Evolutionary conservation across 345 rosid species (phyloP).

Genomic region (Bruguiera gymnorhiza): DNA sequence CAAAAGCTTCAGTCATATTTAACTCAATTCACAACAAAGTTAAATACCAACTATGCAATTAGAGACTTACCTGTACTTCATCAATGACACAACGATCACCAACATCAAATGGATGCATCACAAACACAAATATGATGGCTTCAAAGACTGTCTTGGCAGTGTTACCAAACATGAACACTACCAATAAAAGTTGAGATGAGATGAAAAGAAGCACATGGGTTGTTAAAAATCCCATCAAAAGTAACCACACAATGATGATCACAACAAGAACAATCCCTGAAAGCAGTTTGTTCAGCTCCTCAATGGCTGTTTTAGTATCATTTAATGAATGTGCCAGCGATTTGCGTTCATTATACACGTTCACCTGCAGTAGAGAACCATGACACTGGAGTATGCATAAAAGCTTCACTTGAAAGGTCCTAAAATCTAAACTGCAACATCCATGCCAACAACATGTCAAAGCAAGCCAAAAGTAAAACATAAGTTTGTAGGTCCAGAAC

Average conservation of each 20-base stretch:
- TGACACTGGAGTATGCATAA: background rate
- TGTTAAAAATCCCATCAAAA: conserved; percentile 54
- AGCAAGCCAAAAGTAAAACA: too few species aligned
- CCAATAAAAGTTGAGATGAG: conserved; percentile 57
- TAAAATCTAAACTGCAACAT: background rate
- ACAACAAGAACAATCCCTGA: conserved; percentile 38
- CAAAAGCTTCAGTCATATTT: conserved; percentile 7
- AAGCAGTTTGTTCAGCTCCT: conserved; percentile 57
- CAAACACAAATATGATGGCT: conserved; percentile 73
- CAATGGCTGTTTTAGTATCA: conserved; percentile 66
- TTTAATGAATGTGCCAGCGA: conserved; percentile 56
- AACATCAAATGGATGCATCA: conserved; percentile 78
- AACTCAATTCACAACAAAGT: background rate
- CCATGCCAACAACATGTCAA: too few species aligned
- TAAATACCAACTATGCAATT: background rate
- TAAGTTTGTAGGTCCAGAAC: too few species aligned
- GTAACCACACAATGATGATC: conserved; percentile 42
- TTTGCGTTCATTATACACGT: conserved; percentile 56
- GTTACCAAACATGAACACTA: conserved; percentile 56
- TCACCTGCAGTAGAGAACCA: conserved; percentile 38
- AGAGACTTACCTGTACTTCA: conserved; percentile 56
- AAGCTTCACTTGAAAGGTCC: background rate
- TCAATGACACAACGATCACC: conserved; percentile 84
- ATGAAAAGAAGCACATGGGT: conserved; percentile 50
- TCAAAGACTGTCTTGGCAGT: conserved; percentile 57